phyloP scores from a whole-genome alignment of 768 basidiomycete species.

The Tephrocybe sp. region DNA sequence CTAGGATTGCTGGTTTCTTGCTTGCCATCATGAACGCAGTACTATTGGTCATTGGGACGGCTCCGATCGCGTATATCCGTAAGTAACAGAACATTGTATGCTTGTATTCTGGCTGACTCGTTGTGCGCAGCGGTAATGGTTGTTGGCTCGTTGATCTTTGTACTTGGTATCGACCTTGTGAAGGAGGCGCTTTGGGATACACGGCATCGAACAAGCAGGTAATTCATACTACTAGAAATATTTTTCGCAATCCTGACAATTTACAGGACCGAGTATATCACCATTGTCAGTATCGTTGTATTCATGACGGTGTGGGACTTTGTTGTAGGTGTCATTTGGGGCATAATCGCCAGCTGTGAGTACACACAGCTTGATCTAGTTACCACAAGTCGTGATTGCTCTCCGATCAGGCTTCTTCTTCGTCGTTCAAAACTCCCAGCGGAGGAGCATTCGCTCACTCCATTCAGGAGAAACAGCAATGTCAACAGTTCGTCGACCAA shows the following conservation, averaged over 20 bases:
- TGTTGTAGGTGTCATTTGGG: constrained; percentile 89
- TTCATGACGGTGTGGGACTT: constrained; percentile 96
- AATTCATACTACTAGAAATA: background rate
- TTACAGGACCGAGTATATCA: constrained; percentile 72
- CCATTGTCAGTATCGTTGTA: constrained; percentile 82
- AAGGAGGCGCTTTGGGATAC: constrained; percentile 99
- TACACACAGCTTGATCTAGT: constrained; percentile 5
- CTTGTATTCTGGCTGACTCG: background rate
- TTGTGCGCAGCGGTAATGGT: constrained; percentile 75
- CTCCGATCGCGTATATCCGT: constrained; percentile 92
- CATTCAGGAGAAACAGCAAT: constrained; percentile 83
- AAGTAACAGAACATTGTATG: constrained; percentile 28
- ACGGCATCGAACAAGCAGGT: constrained; percentile 80
- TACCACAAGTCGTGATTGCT: background rate
- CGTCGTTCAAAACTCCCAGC: constrained; percentile 91
- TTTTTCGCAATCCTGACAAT: no score
- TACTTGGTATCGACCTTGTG: constrained; percentile 90
- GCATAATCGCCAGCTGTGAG: constrained; percentile 88
- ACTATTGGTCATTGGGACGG: constrained; percentile 81
- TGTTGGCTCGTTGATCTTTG: constrained; percentile 89
- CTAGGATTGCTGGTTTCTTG: constrained; percentile 80
- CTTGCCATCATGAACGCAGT: constrained; percentile 73
- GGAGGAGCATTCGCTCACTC: constrained; percentile 79
- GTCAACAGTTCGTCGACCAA: constrained; percentile 90
- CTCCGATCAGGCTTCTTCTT: constrained; percentile 77